Percentiles rank a stretch among this genome's conserved stretches.
phyloP scores from a whole-genome alignment of 1,284 basidiomycete genomes.

The Moesziomyces aphidis region DNA sequence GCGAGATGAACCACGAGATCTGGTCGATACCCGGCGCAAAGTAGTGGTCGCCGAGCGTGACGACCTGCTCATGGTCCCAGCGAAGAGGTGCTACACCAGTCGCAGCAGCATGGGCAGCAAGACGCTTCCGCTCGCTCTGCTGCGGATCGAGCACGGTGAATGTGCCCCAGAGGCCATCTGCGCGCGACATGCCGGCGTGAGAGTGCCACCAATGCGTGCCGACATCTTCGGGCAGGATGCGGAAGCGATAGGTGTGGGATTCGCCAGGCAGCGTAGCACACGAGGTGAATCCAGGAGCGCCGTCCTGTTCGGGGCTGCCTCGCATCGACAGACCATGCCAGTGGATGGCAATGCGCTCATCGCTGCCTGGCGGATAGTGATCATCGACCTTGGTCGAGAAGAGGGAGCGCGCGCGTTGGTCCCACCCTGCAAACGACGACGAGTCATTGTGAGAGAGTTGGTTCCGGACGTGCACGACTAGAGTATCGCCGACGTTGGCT shows the following conservation, averaged over 20 bases:
- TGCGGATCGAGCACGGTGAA: slow-evolving; percentile 60
- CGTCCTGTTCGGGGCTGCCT: slow-evolving; percentile 45
- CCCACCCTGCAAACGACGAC: slow-evolving; percentile 7
- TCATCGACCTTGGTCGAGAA: slow-evolving; percentile 11
- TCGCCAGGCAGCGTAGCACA: slow-evolving; percentile 51
- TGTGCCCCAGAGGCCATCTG: slow-evolving; percentile 53
- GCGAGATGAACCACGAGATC: slow-evolving; percentile 24
- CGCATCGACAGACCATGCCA: slow-evolving; percentile 60
- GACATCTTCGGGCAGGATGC: slow-evolving; percentile 41
- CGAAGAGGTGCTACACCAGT: not conserved
- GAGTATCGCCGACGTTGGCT: slow-evolving; percentile 47
- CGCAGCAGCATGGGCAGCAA: not conserved
- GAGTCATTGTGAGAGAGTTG: slow-evolving; percentile 15
- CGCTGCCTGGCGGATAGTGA: slow-evolving; percentile 8
- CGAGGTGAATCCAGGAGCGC: slow-evolving; percentile 48
- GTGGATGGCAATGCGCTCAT: slow-evolving; percentile 30
- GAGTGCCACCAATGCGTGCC: slow-evolving; percentile 70
- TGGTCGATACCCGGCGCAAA: slow-evolving; percentile 22
- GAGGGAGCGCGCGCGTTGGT: not conserved
- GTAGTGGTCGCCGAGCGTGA: slow-evolving; percentile 44
- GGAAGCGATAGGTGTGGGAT: slow-evolving; percentile 27
- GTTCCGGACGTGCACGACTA: slow-evolving; percentile 47
- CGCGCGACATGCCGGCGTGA: slow-evolving; percentile 40
- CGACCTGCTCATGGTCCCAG: slow-evolving; percentile 52
- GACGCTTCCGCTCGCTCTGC: slow-evolving; percentile 8